Evolutionary conservation across 768 basidiomycete genomes (phyloP).

Genomic region (Wakefieldia striispora): DNA sequence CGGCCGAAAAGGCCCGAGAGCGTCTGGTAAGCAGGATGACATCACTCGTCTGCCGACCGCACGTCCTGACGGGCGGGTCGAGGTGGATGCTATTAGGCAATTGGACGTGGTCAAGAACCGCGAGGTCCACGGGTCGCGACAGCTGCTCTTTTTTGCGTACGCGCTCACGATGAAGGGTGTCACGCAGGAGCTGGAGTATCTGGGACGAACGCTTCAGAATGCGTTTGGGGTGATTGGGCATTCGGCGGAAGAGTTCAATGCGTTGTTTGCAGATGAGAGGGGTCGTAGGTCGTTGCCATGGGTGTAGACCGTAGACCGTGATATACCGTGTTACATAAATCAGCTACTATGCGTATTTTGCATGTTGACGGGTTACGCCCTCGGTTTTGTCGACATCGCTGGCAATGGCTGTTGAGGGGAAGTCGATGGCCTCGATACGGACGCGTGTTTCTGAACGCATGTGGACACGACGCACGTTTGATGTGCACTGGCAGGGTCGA

Average conservation of each 20-base stretch:
- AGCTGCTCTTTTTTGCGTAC: slow-evolving; percentile 92
- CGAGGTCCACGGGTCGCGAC: slow-evolving; percentile 75
- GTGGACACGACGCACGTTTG: slow-evolving; percentile 8
- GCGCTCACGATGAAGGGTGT: slow-evolving; percentile 93
- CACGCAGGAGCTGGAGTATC: slow-evolving; percentile 79
- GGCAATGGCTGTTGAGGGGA: too few species aligned
- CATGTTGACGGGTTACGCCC: too few species aligned
- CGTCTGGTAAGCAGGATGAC: slow-evolving; percentile 55
- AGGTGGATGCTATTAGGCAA: slow-evolving; percentile 81
- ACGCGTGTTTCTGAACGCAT: not conserved
- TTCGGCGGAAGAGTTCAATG: slow-evolving; percentile 77
- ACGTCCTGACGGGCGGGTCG: not conserved
- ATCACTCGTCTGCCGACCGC: not conserved
- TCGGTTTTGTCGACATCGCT: too few species aligned
- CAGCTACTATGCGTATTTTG: too few species aligned
- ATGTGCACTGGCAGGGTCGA: not conserved
- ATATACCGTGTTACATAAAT: too few species aligned
- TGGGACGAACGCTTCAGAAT: slow-evolving; percentile 80
- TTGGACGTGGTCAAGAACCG: slow-evolving; percentile 88
- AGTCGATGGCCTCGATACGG: too few species aligned
- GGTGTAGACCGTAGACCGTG: slow-evolving; percentile 10
- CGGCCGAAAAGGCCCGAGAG: slow-evolving; percentile 81
- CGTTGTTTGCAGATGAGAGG: slow-evolving; percentile 49
- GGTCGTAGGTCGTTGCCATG: slow-evolving; percentile 4
- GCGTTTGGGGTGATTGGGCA: slow-evolving; percentile 93